These are phyloP conservation scores for Excoecaria agallocha DNA, from an alignment of 345 rosid genomes.

Conservation along the genomic window DNA sequence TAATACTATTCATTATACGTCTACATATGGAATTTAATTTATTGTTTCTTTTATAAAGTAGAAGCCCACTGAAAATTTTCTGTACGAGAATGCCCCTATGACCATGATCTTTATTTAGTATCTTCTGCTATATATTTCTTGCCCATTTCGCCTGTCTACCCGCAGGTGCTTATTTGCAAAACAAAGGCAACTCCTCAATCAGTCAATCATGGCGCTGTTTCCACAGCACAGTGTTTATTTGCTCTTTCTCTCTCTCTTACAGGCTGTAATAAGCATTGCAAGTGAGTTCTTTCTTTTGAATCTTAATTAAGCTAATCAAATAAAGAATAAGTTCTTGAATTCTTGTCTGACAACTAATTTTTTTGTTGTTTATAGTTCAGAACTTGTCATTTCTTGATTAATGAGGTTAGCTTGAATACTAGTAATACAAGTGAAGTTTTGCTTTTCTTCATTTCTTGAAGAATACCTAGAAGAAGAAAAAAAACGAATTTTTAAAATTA, in stretches of 20 bases:
- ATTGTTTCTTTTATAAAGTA: not conserved
- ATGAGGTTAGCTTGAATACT: not conserved
- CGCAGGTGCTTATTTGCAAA: not conserved
- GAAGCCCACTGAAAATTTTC: not conserved
- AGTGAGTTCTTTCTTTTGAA: slow-evolving; percentile 43
- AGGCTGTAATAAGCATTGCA: slow-evolving; percentile 22
- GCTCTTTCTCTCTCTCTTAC: slow-evolving; percentile 36
- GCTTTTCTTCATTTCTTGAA: not conserved
- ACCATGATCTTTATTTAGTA: not conserved
- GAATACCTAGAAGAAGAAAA: not conserved
- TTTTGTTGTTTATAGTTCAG: not conserved
- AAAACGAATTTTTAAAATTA: not conserved
- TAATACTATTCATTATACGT: not conserved
- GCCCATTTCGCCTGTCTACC: not conserved
- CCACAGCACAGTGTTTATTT: slow-evolving; percentile 19
- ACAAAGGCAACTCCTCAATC: slow-evolving; percentile 18
- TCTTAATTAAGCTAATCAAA: not conserved
- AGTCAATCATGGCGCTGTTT: slow-evolving; percentile 48
- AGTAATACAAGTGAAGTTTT: too few species aligned
- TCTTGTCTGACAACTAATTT: not conserved
- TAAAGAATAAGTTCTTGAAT: not conserved
- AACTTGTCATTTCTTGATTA: not conserved
- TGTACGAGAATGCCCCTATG: slow-evolving; percentile 17
- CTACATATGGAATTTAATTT: not conserved
- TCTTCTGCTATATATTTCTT: slow-evolving; percentile 4